Evolutionary conservation across 106 monocot genomes (phyloP), one percentile per base, ranked within the genome.

Genomic region (Allium cepa): DNA sequence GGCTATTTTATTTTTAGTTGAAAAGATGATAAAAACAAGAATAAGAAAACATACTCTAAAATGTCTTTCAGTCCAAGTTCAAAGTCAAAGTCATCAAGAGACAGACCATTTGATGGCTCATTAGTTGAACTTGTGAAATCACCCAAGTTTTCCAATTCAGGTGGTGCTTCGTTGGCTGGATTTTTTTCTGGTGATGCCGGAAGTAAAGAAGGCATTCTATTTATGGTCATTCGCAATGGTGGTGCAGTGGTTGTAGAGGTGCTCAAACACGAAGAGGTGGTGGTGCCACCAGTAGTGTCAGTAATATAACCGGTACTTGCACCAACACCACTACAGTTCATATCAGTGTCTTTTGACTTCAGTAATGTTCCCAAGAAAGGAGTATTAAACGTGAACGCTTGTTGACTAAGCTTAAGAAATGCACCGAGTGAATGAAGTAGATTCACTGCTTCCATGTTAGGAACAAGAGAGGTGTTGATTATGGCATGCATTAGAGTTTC

Each of bases 401-500:
- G 53, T 55, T 15, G 53, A 55, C 3, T 8, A 11, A 55, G 7
- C 2, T 55, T 55, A 11, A 12, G 53, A 8, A 15, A 55, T 12
- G 53, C 53, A 55, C 3, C 3, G 3, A 12, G 53, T 8, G 53
- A 55, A 12, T 15, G 2, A 11, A 55, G 15, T 11, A 55, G 53
- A 15, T 15, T 15, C 2, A 15, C 15, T 2, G 11, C 13, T 11
- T 55, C 15, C 53, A 8, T 55, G 15, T 55, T 55, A 12, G 11
- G 53, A 55, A 15, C 36, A 1, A 36, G 53, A 55, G 53, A 55
- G 53, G 11, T 1, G 15, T 55, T 55, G 53, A 15, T 55, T 16
- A 64, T 49, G 51, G 49, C 46, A 7, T 74, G 79, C 46, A 79
- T 9, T 12, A 79, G 45, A 58, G 53, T 63, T 16, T 79, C 69